Conservation (phyloP, 2,329 filamentous ascomycete genomes). For the Alternaria triticimaculans region DNA sequence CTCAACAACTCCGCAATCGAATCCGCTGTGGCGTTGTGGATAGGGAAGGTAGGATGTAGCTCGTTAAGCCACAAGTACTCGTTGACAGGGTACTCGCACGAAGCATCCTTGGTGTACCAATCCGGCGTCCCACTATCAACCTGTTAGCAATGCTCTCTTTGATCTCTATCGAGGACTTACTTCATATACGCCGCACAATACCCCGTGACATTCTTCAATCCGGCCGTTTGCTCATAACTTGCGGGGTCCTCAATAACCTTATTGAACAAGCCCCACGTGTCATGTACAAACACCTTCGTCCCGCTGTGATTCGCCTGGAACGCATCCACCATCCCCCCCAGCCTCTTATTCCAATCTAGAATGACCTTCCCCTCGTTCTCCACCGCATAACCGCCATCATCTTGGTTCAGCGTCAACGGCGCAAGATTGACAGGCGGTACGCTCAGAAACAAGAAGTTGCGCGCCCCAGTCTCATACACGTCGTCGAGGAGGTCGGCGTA, state of each 20-base stretch:
- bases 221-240: constrained; percentile 58
- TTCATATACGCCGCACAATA: constrained; percentile 64
- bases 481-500: constrained; percentile 48
- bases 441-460: constrained; percentile 59
- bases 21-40: constrained; percentile 66
- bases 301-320: constrained; percentile 49
- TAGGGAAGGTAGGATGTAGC: constrained; percentile 68
- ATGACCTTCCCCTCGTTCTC: constrained; percentile 54
- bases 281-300: constrained; percentile 59
- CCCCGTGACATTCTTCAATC: constrained; percentile 62
- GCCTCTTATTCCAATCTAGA: constrained; percentile 58
- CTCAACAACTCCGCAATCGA: constrained; percentile 33
- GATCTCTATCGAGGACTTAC: constrained; percentile 27
- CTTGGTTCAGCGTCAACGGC: constrained; percentile 53
- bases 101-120: constrained; percentile 48
- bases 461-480: constrained; percentile 55
- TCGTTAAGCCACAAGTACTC: constrained; percentile 71
- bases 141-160: constrained; percentile 1
- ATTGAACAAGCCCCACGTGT: constrained; percentile 60
- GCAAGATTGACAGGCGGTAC: constrained; percentile 59
- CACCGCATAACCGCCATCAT: constrained; percentile 44
- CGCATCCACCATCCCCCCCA: constrained; percentile 51
- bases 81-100: constrained; percentile 63
- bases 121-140: constrained; percentile 44
- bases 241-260: constrained; percentile 61